Base-by-base conservation (phyloP, 495 filamentous ascomycete genomes). In the Oidiodendron maius region DNA sequence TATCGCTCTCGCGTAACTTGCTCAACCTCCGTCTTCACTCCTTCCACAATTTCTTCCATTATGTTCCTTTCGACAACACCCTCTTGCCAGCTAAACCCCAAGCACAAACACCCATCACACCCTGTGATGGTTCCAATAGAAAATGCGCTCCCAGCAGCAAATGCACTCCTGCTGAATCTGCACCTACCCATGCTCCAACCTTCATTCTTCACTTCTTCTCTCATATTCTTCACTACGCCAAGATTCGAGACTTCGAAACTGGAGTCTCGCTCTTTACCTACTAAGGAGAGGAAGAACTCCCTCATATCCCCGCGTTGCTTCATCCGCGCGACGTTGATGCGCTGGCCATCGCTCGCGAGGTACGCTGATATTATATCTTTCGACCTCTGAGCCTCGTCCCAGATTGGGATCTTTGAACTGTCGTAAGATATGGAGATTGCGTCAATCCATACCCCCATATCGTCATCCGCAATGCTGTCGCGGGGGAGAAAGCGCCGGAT, bases 231-330 rank as follows among this genome's bases (percentile, higher is more conserved):
- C 12, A 54, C 17, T 3, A 17, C 35, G 3, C 55, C 55, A 15
- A 58, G 12, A 44, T 58, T 58, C n/a, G 51, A 50, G 11, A 58
- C 46, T 36, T 54, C 51, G 42, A 58, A 50, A 20, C 39, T 46
- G n/a, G 38, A 32, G 3, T 41, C 41, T n/a, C 55, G 42, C 26
- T 44, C 34, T 30, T 36, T 46, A 2, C 45, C 45, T 15, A 53
- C 15, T n/a, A 17, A 37, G 17, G 9, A 9, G 3, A 30, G 21
- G 13, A 58, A 46, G 20, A 46, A 40, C 2, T 18, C 17, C n/a
- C 30, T 21, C 48, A 58, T 49, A 46, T 58, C 46, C 3, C n/a
- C n/a, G 0, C 53, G 30, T 16, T 30, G 26, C 16, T 40, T 34
- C 8, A 58, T 40, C 17, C 25, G 37, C 22, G 48, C 41, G 16